Evolutionary conservation across 345 rosid genomes (phyloP).

Genomic region (Populus pruinosa): DNA sequence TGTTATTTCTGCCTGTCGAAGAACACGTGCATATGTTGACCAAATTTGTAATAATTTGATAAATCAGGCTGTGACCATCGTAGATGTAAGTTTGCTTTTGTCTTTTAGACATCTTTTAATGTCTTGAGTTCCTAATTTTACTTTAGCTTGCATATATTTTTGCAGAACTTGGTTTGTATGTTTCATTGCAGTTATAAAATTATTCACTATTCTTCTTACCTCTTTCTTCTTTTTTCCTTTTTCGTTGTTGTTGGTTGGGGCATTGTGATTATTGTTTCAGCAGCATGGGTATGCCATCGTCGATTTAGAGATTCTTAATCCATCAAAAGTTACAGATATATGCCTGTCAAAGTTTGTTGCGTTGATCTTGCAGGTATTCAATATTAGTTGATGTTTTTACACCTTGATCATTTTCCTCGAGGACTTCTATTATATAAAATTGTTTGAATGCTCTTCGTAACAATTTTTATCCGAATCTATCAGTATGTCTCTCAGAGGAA

Average conservation of each 20-base stretch:
- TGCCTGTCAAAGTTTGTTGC: slow-evolving; percentile 67
- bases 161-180: background rate
- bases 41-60: slow-evolving; percentile 49
- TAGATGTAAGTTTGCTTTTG: slow-evolving; percentile 50
- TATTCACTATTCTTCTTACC: slow-evolving; percentile 6
- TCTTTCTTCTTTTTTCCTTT: background rate
- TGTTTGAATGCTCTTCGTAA: slow-evolving; percentile 14
- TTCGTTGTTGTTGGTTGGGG: background rate
- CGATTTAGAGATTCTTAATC: slow-evolving; percentile 59
- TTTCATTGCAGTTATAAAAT: background rate
- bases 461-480: slow-evolving; percentile 16
- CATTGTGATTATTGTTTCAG: slow-evolving; percentile 13
- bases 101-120: background rate
- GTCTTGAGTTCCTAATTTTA: background rate
- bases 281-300: slow-evolving; percentile 78
- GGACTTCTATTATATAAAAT: background rate
- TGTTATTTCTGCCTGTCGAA: slow-evolving; percentile 64
- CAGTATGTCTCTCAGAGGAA: slow-evolving; percentile 91
- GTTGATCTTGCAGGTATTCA: slow-evolving; percentile 61
- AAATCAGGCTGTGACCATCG: slow-evolving; percentile 45
- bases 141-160: background rate
- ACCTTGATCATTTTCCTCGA: slow-evolving; percentile 5
- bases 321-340: slow-evolving; percentile 49
- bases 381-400: slow-evolving; percentile 4
- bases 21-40: slow-evolving; percentile 63